Base-by-base conservation (phyloP, 768 basidiomycete species). In the Leucosporidium yakuticum region DNA sequence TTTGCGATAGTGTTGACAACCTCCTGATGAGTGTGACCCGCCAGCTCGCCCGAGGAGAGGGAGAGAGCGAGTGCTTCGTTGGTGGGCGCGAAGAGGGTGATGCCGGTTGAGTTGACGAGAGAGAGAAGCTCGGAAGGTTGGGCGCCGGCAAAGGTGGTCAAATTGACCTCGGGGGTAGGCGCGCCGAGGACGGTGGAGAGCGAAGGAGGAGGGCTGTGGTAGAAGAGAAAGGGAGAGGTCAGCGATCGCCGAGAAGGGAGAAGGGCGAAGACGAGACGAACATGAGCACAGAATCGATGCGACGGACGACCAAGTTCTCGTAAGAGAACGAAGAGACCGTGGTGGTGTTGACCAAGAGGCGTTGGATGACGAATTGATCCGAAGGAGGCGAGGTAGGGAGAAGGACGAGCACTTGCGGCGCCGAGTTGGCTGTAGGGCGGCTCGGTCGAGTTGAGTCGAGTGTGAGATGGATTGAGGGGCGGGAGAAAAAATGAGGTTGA, bases 71-170 rank as follows among this genome's bases (percentile, higher is more conserved):
- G 6, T 3, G 39, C 39, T 15, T 74, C 69, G 70, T 80, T 75
- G 67, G 69, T 74, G 20, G 79, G 79, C 21, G 78, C 78, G 61
- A 80, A 80, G 67, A 80, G 69, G 59, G 79, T 80, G 69, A 80
- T 62, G 25, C 77, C 79, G 27, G 62, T 51, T 4, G 75, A 59
- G 5, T 55, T 51, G 32, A 67, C 68, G 19, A 79, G 71, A 19
- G 76, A 68, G 9, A 69, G 66, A 20, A 78, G 68, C 20, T 78
- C 69, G 50, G 69, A 72, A 15, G 79, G 27, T 2, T 8, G 39
- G 14, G 39, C 39, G 39, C 14, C 17, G 6, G 11, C 14, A 15
- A 44, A 44, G 17, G 39, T 15, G 14, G 39, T 44, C 11, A 44
- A 15, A 15, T 44, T 44, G 39, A 44, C 39, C 39, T 44, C 39